These are phyloP conservation scores for Barnettozyma pratensis DNA, from an alignment of 805 yeast species.

Conservation along the genomic window DNA sequence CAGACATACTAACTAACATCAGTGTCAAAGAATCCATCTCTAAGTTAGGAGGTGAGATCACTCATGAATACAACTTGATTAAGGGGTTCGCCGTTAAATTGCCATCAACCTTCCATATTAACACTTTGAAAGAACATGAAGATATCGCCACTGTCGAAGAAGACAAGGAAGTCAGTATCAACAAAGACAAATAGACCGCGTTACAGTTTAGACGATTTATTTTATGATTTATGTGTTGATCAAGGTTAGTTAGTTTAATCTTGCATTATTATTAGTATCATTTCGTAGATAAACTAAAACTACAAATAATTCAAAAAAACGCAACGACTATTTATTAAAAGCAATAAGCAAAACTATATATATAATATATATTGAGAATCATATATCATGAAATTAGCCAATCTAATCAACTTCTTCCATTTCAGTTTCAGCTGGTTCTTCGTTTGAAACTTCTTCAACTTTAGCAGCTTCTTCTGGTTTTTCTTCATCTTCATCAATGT, in stretches of 20 bases:
- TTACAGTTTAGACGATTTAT: not conserved
- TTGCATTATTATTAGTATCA: no score
- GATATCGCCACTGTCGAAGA: constrained; percentile 59
- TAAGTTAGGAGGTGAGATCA: constrained; percentile 55
- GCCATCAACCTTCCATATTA: constrained; percentile 42
- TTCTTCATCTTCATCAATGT: constrained; percentile 87
- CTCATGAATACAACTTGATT: constrained; percentile 56
- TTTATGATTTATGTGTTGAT: not conserved
- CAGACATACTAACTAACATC: constrained; percentile 5
- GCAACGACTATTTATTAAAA: not conserved
- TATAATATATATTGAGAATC: not conserved
- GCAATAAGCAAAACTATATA: no score
- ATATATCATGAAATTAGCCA: not conserved
- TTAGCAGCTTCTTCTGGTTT: constrained; percentile 47
- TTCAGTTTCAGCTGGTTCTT: constrained; percentile 84
- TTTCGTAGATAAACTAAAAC: not conserved
- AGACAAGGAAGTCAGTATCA: constrained; percentile 54
- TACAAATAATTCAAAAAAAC: not conserved
- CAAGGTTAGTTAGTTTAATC: not conserved
- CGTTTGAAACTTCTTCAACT: constrained; percentile 69
- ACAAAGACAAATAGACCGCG: not conserved
- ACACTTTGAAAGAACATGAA: constrained; percentile 41
- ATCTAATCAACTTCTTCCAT: constrained; percentile 98
- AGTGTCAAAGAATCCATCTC: constrained; percentile 45
- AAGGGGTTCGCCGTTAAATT: constrained; percentile 61